These are phyloP conservation scores for Geranomyces michiganensis DNA, from an alignment of 192 early-diverging fungal genomes.

Conservation along the genomic window DNA sequence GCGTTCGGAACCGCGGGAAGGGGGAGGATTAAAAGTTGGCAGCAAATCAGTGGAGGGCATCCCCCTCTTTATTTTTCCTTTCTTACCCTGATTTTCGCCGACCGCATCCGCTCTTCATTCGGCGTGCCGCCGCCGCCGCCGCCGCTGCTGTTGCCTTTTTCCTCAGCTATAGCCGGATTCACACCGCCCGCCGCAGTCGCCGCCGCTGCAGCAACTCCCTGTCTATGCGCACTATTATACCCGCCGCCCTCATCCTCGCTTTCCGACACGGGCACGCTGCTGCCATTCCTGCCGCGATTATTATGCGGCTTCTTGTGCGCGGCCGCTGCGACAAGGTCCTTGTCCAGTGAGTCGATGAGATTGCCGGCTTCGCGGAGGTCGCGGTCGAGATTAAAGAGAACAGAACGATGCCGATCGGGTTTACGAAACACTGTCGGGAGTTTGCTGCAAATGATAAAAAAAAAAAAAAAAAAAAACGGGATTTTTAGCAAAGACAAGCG, in stretches of 20 bases:
- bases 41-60: no score
- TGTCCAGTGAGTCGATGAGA: constrained; percentile 33
- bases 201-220: no score
- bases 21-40: no score
- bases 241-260: not conserved
- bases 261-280: not conserved
- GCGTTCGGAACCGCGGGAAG: no score
- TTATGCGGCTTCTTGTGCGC: not conserved
- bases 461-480: not conserved
- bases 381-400: constrained; percentile 29
- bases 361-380: constrained; percentile 33
- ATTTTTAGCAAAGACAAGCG: not conserved
- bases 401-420: constrained; percentile 18
- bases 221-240: no score
- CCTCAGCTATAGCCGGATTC: no score
- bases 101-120: constrained; percentile 18
- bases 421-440: constrained; percentile 31
- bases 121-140: no score
- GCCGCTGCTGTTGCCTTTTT: no score
- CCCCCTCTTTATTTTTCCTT: no score
- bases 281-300: not conserved
- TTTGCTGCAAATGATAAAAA: constrained; percentile 1
- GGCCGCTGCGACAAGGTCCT: constrained; percentile 23
- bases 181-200: no score
- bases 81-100: constrained; percentile 14